Evolutionary conservation across 2,329 filamentous ascomycete species (phyloP).

Genomic region (Hirsutella thompsonii): DNA sequence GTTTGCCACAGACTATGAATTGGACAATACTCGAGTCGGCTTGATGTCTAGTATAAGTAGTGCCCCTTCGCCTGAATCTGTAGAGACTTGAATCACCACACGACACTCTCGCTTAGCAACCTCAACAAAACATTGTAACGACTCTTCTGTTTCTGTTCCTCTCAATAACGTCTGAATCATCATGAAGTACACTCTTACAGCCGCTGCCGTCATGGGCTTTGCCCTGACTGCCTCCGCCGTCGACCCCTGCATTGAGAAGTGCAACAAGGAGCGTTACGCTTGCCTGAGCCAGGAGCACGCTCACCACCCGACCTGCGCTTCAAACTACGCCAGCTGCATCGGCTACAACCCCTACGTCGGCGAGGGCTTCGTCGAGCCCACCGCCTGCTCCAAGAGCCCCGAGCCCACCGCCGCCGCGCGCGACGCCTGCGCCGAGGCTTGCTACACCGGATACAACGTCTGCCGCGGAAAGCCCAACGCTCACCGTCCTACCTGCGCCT

Average conservation of each 20-base stretch:
- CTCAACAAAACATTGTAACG: too few species aligned
- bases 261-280: conserved; percentile 2
- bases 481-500: conserved; percentile 11
- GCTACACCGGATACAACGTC: conserved; percentile 6
- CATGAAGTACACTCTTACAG: too few species aligned
- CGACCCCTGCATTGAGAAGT: conserved; percentile 5
- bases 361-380: conserved; percentile 6
- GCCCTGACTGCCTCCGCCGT: conserved; percentile 1
- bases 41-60: too few species aligned
- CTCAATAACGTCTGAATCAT: too few species aligned
- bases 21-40: too few species aligned
- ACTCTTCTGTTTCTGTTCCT: too few species aligned
- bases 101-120: too few species aligned
- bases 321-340: conserved; percentile 11
- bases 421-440: conserved; percentile 8
- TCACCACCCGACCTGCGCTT: conserved; percentile 12
- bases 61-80: too few species aligned
- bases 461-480: conserved; percentile 8
- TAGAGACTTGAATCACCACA: too few species aligned
- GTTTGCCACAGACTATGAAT: too few species aligned
- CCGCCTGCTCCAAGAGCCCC: conserved; percentile 4
- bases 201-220: too few species aligned
- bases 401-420: background rate
- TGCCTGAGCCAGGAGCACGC: conserved; percentile 7
- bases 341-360: conserved; percentile 10